These are phyloP conservation scores for Diutina pseudorugosa DNA, from an alignment of 1,139 yeast species.

Conservation along the genomic window DNA sequence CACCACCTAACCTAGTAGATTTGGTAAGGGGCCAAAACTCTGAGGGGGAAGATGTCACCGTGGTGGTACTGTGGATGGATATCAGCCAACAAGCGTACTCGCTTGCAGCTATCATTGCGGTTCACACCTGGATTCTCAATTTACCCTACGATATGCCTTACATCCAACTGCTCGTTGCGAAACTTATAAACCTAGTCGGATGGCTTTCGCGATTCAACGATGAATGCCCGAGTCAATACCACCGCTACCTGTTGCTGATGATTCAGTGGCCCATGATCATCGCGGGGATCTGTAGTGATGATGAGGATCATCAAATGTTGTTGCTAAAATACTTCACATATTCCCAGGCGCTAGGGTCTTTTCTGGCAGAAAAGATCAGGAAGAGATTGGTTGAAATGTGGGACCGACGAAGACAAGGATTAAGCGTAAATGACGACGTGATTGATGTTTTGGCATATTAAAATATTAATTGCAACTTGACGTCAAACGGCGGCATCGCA, in stretches of 20 bases:
- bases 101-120: conserved; percentile 21
- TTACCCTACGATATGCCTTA: conserved; percentile 26
- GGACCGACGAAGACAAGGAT: not conserved
- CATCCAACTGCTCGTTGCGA: conserved; percentile 19
- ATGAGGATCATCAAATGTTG: conserved; percentile 27
- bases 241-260: conserved; percentile 27
- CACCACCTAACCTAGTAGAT: not conserved
- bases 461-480: not conserved
- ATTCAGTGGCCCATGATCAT: conserved; percentile 55
- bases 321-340: conserved; percentile 30
- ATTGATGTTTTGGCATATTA: not conserved
- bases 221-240: conserved; percentile 14
- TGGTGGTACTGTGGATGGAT: conserved; percentile 26
- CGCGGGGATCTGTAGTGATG: conserved; percentile 44
- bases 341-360: not conserved
- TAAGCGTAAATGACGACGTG: not conserved
- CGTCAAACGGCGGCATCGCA: not conserved
- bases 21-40: not conserved
- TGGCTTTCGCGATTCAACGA: conserved; percentile 7
- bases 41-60: not conserved
- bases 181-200: conserved; percentile 8
- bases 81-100: conserved; percentile 26
- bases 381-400: not conserved
- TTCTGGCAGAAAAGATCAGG: not conserved
- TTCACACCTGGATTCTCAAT: conserved; percentile 22